Conservation (phyloP, 768 basidiomycete species). For the Suillus americanus region DNA sequence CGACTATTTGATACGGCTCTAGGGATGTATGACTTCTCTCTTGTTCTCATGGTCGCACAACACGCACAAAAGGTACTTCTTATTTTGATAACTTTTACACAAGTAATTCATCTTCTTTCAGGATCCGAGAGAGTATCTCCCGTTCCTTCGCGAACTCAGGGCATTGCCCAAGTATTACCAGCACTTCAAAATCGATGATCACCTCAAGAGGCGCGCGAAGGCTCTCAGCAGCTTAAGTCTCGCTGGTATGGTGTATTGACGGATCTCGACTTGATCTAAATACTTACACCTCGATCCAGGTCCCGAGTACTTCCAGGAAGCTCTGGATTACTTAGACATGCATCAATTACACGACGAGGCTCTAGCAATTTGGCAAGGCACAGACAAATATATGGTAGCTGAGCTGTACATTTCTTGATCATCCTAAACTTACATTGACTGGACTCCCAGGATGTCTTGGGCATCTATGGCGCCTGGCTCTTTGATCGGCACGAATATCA, state of each 20-base stretch:
- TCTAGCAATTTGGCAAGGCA: conserved; percentile 69
- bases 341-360: conserved; percentile 77
- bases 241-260: conserved; percentile 51
- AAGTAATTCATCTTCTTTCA: conserved; percentile 30
- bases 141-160: conserved; percentile 90
- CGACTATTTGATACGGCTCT: conserved; percentile 90
- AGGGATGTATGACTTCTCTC: conserved; percentile 98
- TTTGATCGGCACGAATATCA: conserved; percentile 82
- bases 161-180: conserved; percentile 76
- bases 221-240: conserved; percentile 74
- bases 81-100: conserved; percentile 4
- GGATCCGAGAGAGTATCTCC: conserved; percentile 98
- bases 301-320: conserved; percentile 72
- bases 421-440: conserved; percentile 8
- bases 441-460: conserved; percentile 56
- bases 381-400: conserved; percentile 61
- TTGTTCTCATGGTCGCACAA: conserved; percentile 95
- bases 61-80: conserved; percentile 87
- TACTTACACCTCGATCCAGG: conserved; percentile 42
- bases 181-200: conserved; percentile 88
- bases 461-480: conserved; percentile 83
- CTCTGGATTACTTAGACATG: conserved; percentile 72
- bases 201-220: conserved; percentile 72
- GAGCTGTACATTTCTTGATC: not conserved
- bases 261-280: not conserved